These are phyloP conservation scores for Sporothrix mexicana DNA, from an alignment of 2,329 filamentous ascomycete species.

Conservation along the genomic window DNA sequence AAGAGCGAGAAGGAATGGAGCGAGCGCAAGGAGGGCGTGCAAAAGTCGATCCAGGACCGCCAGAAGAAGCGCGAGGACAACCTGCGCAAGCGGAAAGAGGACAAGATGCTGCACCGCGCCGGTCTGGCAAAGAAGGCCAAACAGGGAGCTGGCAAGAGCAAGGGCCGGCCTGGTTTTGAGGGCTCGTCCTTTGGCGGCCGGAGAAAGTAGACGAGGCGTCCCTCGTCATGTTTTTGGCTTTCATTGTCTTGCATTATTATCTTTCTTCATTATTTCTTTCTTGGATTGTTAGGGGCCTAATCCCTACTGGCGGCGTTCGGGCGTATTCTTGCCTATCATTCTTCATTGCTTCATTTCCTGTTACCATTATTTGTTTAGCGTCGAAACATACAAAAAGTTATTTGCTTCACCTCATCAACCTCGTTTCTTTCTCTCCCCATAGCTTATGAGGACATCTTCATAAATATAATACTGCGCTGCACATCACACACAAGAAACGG, in stretches of 20 bases:
- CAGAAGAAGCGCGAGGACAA: conserved; percentile 85
- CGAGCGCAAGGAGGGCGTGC: conserved; percentile 73
- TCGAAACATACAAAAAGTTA: conserved; percentile 13
- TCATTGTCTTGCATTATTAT: neutral
- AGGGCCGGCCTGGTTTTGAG: conserved; percentile 70
- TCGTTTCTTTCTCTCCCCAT: neutral
- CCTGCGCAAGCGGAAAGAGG: conserved; percentile 73
- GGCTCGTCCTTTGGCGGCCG: conserved; percentile 65
- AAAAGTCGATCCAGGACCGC: conserved; percentile 76
- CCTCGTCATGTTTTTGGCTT: neutral
- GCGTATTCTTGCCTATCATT: conserved; percentile 15
- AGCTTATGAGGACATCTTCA: neutral
- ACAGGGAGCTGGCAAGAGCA: conserved; percentile 48
- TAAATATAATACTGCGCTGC: neutral
- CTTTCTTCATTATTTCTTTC: neutral
- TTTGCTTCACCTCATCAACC: neutral
- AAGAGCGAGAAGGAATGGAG: conserved; percentile 91
- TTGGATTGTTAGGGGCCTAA: conserved; percentile 19
- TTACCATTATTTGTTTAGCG: conserved; percentile 7
- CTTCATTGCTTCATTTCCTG: neutral
- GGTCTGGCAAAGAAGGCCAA: conserved; percentile 57
- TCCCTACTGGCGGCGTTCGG: conserved; percentile 17
- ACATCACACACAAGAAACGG: neutral
- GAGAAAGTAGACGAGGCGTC: conserved; percentile 49
- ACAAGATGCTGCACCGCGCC: conserved; percentile 66